Evolutionary conservation across 768 basidiomycete species (phyloP), one percentile per base, ranked within the genome.

Genomic region (Mycena leptocephala): DNA sequence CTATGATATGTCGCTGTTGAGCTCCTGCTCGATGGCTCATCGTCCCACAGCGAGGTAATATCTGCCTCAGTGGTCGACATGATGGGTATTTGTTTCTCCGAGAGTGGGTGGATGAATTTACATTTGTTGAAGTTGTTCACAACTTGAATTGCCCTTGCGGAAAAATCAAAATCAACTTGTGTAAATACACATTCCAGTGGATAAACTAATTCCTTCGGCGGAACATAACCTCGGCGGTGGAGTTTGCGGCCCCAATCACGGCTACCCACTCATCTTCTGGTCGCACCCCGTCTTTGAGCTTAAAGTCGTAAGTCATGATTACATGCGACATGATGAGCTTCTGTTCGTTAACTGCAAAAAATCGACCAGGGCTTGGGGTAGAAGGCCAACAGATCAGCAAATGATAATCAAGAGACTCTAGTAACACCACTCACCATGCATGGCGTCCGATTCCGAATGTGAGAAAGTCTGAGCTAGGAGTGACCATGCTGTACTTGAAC

Each of bases 311-410:
- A 26, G 85, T 83, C 65, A 86, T 28, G 1, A 89, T 62, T 20
- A 88, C 62, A 62, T 87, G 80, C 9, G 85, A 79, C 68, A 88
- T 79, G 78, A 88, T 83, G 14, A 84, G 79, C 69, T 89, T 88
- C 22, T 87, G 78, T 61, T 85, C 84, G 59, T 80, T 84, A 3
- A 85, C 83, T 2, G 87, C 87, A 64, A 89, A 86, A 79, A 87
- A 88, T 13, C 88, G 82, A 0, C 88, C 88, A 37, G 88, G 87
- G 62, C 85, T 85, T 13, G 26, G 22, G 11, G 37, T 33, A 0
- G 32, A n/a, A n/a, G n/a, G n/a, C n/a, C n/a, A 32, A n/a, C n/a
- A n/a, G n/a, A n/a, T n/a, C n/a, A n/a, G n/a, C n/a, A n/a, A n/a
- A n/a, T n/a, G n/a, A n/a, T n/a, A 18, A 16, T 46, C 43, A 46